Evolutionary conservation across 2,329 filamentous ascomycete genomes (phyloP).

Genomic region (Trichoderma aggressivum): DNA sequence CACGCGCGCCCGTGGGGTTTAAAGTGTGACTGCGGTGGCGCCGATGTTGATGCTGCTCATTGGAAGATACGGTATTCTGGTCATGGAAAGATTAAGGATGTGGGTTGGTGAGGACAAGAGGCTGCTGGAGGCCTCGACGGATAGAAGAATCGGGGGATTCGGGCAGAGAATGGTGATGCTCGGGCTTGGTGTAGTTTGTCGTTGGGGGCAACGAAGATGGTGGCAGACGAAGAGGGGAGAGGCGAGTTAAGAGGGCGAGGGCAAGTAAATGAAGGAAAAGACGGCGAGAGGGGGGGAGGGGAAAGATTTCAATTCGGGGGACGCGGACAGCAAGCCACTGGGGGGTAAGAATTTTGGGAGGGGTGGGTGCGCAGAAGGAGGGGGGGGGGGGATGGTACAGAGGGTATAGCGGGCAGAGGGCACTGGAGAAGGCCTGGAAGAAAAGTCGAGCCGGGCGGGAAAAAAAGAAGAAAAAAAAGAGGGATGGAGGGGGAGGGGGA

Average conservation of each 20-base stretch:
- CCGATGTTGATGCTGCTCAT: conserved; percentile 52
- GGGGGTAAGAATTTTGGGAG: conserved; percentile 19
- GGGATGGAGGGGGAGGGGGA: conserved; percentile 6
- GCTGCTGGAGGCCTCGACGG: conserved; percentile 30
- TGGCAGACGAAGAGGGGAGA: conserved; percentile 22
- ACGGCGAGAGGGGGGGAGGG: conserved; percentile 24
- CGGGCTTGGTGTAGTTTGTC: conserved; percentile 29
- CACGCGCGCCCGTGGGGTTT: conserved; percentile 65
- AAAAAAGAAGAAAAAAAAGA: no score
- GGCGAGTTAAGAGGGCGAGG: conserved; percentile 21
- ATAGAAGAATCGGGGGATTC: conserved; percentile 23
- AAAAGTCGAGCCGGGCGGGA: not conserved
- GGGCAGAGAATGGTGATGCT: conserved; percentile 24
- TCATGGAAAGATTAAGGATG: conserved; percentile 40
- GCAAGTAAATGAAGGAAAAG: conserved; percentile 24
- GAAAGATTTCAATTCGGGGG: conserved; percentile 29
- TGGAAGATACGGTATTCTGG: conserved; percentile 40
- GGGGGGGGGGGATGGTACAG: no score
- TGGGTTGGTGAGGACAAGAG: conserved; percentile 26
- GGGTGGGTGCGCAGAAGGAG: conserved; percentile 19
- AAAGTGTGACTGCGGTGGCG: conserved; percentile 64
- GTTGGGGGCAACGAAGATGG: conserved; percentile 20
- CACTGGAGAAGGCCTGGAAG: not conserved
- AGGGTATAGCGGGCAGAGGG: not conserved
- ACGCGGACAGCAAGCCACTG: conserved; percentile 15